These are phyloP conservation scores for Mycena sp. DNA, from an alignment of 1,284 basidiomycete species.

Conservation along the genomic window DNA sequence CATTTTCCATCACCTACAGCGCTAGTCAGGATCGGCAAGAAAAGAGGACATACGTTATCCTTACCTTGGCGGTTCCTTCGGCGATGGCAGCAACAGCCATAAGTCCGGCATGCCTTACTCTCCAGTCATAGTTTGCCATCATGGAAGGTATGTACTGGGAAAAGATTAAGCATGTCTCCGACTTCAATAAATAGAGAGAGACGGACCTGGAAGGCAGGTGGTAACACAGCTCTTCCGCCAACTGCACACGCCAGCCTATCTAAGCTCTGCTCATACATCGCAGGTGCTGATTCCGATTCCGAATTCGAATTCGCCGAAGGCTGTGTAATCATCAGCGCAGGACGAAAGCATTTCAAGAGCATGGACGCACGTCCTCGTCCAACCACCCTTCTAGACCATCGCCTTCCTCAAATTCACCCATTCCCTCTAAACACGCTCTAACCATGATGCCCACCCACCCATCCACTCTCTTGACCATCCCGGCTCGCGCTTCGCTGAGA, in stretches of 20 bases:
- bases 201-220: constrained; percentile 72
- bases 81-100: constrained; percentile 84
- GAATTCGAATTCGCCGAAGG: constrained; percentile 39
- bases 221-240: constrained; percentile 76
- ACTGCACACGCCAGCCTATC: constrained; percentile 81
- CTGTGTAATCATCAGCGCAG: constrained; percentile 8
- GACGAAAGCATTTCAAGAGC: constrained; percentile 3
- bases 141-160: constrained; percentile 75
- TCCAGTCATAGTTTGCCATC: constrained; percentile 83
- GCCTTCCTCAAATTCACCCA: constrained; percentile 75
- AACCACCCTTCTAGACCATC: constrained; percentile 72
- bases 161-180: background rate
- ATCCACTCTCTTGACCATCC: constrained; percentile 67
- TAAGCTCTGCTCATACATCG: constrained; percentile 81
- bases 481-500: constrained; percentile 72
- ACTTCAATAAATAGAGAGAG: too few relatives aligned
- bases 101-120: constrained; percentile 80
- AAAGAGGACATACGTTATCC: background rate
- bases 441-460: constrained; percentile 78
- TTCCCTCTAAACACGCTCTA: constrained; percentile 79
- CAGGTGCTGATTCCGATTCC: constrained; percentile 76
- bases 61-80: constrained; percentile 76
- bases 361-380: constrained; percentile 70
- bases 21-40: constrained; percentile 1
- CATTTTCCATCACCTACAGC: constrained; percentile 74